A percentile compares a stretch with the other conserved stretches of the same genome.
Evolutionary conservation across 2,329 filamentous ascomycete genomes (phyloP).

Genomic region (Stagonosporopsis cucurbitacearum): DNA sequence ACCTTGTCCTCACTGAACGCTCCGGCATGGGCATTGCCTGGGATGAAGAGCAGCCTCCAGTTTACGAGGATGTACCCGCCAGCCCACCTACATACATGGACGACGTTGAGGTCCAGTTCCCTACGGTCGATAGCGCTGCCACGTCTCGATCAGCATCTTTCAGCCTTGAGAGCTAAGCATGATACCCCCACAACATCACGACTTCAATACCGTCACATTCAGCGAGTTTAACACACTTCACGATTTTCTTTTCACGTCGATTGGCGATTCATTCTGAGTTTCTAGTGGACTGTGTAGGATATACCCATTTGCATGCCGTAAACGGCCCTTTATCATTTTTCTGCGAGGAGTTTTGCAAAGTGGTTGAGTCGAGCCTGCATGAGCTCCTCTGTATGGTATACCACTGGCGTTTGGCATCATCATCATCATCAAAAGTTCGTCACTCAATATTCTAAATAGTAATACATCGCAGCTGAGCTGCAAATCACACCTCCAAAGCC

Average conservation of each 20-base stretch:
- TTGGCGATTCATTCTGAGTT: slow-evolving; percentile 24
- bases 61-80: slow-evolving; percentile 91
- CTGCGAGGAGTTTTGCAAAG: slow-evolving; percentile 14
- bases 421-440: slow-evolving; percentile 12
- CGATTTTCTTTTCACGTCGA: slow-evolving; percentile 30
- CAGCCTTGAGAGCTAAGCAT: slow-evolving; percentile 25
- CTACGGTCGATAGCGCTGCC: slow-evolving; percentile 48
- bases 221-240: slow-evolving; percentile 18
- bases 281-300: slow-evolving; percentile 34
- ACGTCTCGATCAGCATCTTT: slow-evolving; percentile 35
- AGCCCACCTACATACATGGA: slow-evolving; percentile 70
- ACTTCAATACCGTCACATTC: slow-evolving; percentile 5
- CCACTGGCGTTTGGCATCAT: slow-evolving; percentile 16
- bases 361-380: slow-evolving; percentile 21
- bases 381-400: slow-evolving; percentile 21
- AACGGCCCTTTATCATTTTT: slow-evolving; percentile 5
- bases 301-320: slow-evolving; percentile 29
- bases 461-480: slow-evolving; percentile 10
- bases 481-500: neutral
- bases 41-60: slow-evolving; percentile 93
- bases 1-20: slow-evolving; percentile 79
- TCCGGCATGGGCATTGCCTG: slow-evolving; percentile 89
- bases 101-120: slow-evolving; percentile 35
- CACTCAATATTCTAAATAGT: neutral
- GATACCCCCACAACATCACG: slow-evolving; percentile 8